These are phyloP conservation scores for Carex scoparia DNA, from an alignment of 176 grass and related monocot species.

Conservation along the genomic window DNA sequence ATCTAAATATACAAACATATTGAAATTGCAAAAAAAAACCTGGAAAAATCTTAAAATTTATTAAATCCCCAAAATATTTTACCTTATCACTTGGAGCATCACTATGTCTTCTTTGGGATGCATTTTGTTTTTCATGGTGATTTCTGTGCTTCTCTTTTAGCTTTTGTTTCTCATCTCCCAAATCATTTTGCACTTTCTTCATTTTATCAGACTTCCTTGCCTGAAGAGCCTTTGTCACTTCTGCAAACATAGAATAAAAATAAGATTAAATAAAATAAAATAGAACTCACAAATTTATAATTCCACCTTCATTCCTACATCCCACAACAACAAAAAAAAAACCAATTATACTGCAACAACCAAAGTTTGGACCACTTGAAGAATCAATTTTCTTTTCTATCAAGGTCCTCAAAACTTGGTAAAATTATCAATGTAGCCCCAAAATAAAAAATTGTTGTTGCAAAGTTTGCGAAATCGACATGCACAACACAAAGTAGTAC, in stretches of 20 bases:
- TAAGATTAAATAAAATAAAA: background rate
- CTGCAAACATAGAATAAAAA: conserved; percentile 33
- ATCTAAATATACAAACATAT: background rate
- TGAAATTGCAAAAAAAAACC: background rate
- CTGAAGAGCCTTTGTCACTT: conserved; percentile 78
- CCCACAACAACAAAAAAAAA: background rate
- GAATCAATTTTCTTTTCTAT: background rate
- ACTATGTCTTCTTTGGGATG: background rate
- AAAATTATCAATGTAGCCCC: background rate
- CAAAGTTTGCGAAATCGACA: background rate
- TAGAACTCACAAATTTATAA: background rate
- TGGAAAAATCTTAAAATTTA: background rate
- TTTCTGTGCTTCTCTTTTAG: background rate
- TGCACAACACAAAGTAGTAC: conserved; percentile 23
- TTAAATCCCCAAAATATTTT: background rate
- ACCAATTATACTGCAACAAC: background rate
- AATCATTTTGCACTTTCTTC: conserved; percentile 60
- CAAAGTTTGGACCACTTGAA: background rate
- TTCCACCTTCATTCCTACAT: background rate
- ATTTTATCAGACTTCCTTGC: conserved; percentile 84
- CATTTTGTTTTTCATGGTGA: conserved; percentile 10
- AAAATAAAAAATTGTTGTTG: background rate
- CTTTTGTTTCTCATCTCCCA: conserved; percentile 29
- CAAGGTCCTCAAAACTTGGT: background rate
- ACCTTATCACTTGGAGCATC: conserved; percentile 15